Evolutionary conservation across 768 basidiomycete genomes (phyloP).

Genomic region (Lentinula detonsa): DNA sequence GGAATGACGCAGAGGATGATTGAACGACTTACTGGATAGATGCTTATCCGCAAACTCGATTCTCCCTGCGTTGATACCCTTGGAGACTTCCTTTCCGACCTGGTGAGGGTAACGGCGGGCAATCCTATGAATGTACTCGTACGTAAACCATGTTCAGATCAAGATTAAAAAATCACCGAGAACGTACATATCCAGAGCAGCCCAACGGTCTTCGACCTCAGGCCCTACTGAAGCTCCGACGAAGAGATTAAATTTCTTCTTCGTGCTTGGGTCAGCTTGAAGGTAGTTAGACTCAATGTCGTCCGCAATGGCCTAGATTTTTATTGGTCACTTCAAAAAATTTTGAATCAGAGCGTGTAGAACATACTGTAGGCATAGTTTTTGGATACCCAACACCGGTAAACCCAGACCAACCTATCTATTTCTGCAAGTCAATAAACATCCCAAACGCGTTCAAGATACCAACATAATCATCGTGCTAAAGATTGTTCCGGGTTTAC

Average conservation of each 20-base stretch:
- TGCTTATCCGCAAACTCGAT: conserved; percentile 45
- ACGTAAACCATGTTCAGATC: background rate
- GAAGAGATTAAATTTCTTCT: conserved; percentile 42
- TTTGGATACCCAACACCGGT: conserved; percentile 46
- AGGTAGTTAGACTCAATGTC: conserved; percentile 36
- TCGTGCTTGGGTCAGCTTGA: conserved; percentile 33
- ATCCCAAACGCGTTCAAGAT: background rate
- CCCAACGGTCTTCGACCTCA: conserved; percentile 45
- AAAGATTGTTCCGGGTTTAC: background rate
- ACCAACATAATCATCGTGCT: conserved; percentile 43
- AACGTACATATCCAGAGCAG: conserved; percentile 37
- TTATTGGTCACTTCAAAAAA: too few species aligned
- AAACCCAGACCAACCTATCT: conserved; percentile 49
- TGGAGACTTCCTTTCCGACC: conserved; percentile 41
- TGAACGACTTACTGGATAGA: conserved; percentile 31
- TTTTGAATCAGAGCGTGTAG: too few species aligned
- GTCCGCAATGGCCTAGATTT: conserved; percentile 36
- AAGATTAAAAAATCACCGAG: background rate
- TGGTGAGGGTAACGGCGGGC: conserved; percentile 42
- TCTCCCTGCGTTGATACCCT: conserved; percentile 42
- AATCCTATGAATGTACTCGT: conserved; percentile 19
- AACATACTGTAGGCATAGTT: conserved; percentile 29
- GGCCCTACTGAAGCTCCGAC: conserved; percentile 42
- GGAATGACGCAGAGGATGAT: background rate
- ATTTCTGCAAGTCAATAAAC: background rate